Percentiles rank a stretch among this genome's conserved stretches.
Evolutionary conservation across 2,329 filamentous ascomycete genomes (phyloP).

Genomic region (Truncatella angustata): DNA sequence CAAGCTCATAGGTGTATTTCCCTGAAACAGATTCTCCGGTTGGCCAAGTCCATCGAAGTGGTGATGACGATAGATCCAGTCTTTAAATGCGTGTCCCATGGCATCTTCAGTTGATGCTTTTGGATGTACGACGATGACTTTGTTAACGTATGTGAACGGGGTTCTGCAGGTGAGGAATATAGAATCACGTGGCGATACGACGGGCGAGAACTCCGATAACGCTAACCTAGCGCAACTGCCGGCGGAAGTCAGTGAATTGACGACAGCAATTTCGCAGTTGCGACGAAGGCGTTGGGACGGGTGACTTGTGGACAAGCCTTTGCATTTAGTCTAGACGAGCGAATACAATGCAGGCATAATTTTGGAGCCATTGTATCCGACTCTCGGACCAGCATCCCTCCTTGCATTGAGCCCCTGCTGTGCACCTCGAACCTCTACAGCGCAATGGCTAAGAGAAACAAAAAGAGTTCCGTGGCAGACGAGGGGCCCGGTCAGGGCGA

Average conservation of each 20-base stretch:
- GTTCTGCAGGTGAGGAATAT: too few relatives aligned
- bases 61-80: too few relatives aligned
- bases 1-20: too few relatives aligned
- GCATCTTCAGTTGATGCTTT: too few relatives aligned
- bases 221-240: slow-evolving; percentile 3
- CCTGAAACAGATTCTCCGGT: too few relatives aligned
- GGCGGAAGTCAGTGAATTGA: neutral
- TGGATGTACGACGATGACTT: too few relatives aligned
- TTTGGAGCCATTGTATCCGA: neutral
- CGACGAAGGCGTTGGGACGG: neutral
- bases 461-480: slow-evolving; percentile 30
- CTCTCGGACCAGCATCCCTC: neutral
- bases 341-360: too few relatives aligned
- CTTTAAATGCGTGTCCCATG: too few relatives aligned
- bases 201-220: too few relatives aligned
- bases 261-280: neutral
- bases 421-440: neutral
- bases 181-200: slow-evolving; percentile 10
- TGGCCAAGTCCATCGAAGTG: too few relatives aligned
- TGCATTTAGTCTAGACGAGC: too few relatives aligned
- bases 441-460: slow-evolving; percentile 48
- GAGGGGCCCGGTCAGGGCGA: slow-evolving; percentile 26
- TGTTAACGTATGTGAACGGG: too few relatives aligned
- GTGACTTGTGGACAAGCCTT: neutral
- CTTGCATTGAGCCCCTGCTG: neutral